A percentile compares a stretch with the other conserved stretches of the same genome.
Conservation (phyloP, 2,329 filamentous ascomycete species). For the Fusarium pseudocircinatum region DNA sequence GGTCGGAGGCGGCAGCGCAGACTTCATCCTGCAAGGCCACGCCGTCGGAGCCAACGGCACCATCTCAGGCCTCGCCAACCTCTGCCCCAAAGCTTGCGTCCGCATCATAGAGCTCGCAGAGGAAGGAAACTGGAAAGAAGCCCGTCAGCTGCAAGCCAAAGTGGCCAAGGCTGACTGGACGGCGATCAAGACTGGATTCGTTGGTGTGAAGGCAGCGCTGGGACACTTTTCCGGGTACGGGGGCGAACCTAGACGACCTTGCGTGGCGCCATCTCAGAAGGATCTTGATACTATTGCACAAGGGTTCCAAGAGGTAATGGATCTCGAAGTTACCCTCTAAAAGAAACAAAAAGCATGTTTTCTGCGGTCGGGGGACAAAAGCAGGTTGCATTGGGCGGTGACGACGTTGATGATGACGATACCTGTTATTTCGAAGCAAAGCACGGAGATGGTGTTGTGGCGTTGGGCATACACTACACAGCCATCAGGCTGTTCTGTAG, state of each 20-base stretch:
- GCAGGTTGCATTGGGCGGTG: constrained; percentile 22
- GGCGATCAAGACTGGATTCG: constrained; percentile 59
- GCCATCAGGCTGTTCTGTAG: constrained; percentile 25
- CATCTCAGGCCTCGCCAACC: constrained; percentile 54
- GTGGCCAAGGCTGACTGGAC: constrained; percentile 58
- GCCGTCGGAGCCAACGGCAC: constrained; percentile 53
- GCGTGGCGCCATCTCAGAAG: constrained; percentile 47
- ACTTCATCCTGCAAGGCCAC: constrained; percentile 54
- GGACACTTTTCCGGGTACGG: constrained; percentile 52
- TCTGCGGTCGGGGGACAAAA: background rate
- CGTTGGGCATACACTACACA: constrained; percentile 31
- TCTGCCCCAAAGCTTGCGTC: constrained; percentile 51
- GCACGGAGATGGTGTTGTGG: constrained; percentile 37
- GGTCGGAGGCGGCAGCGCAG: constrained; percentile 52
- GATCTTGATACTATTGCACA: constrained; percentile 47
- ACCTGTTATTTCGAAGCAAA: constrained; percentile 21
- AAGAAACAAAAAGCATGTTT: background rate
- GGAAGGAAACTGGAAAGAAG: constrained; percentile 47
- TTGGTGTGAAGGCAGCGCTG: constrained; percentile 59
- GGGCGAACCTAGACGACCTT: constrained; percentile 53
- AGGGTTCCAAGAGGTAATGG: constrained; percentile 50
- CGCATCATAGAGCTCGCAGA: constrained; percentile 49
- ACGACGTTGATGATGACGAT: constrained; percentile 32
- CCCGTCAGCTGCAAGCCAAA: constrained; percentile 50
- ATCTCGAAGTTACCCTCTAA: constrained; percentile 43